These are phyloP conservation scores for Aspergillus hortae DNA, from an alignment of 2,329 filamentous ascomycete genomes.

Conservation along the genomic window DNA sequence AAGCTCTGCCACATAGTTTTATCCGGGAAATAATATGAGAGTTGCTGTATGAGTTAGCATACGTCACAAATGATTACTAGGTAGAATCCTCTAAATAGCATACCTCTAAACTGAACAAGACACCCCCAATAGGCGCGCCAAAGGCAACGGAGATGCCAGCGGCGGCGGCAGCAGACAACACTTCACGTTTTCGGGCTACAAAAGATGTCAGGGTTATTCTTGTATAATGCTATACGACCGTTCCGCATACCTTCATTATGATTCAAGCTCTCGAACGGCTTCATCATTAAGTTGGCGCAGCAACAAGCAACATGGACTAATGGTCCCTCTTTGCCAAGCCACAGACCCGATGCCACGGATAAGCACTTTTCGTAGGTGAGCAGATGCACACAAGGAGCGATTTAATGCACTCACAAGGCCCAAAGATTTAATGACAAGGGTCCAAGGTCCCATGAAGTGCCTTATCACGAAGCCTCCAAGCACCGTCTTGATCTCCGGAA, in stretches of 20 bases:
- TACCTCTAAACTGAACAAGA: conserved; percentile 91
- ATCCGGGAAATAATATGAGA: conserved; percentile 97
- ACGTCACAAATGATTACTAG: not conserved
- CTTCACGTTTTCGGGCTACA: conserved; percentile 83
- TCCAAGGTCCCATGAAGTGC: conserved; percentile 83
- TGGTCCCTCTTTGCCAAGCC: conserved; percentile 94
- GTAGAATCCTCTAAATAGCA: conserved; percentile 7
- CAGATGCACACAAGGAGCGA: conserved; percentile 13
- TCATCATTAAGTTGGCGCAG: conserved; percentile 91
- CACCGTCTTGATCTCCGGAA: conserved; percentile 96
- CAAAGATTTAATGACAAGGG: conserved; percentile 81
- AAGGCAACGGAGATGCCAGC: conserved; percentile 93
- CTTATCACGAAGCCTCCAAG: conserved; percentile 90
- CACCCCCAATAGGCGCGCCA: conserved; percentile 88
- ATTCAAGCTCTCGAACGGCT: conserved; percentile 75
- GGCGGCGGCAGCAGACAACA: conserved; percentile 86
- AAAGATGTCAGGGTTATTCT: not conserved
- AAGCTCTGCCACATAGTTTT: conserved; percentile 99
- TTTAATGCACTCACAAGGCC: conserved; percentile 61
- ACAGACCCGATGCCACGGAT: conserved; percentile 89
- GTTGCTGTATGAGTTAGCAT: conserved; percentile 53
- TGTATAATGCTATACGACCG: not conserved
- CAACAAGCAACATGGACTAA: conserved; percentile 96
- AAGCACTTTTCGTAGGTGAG: conserved; percentile 61
- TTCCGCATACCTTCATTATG: conserved; percentile 70